Base-by-base conservation (phyloP, 2,329 filamentous ascomycete genomes). In the Cladophialophora carrionii region DNA sequence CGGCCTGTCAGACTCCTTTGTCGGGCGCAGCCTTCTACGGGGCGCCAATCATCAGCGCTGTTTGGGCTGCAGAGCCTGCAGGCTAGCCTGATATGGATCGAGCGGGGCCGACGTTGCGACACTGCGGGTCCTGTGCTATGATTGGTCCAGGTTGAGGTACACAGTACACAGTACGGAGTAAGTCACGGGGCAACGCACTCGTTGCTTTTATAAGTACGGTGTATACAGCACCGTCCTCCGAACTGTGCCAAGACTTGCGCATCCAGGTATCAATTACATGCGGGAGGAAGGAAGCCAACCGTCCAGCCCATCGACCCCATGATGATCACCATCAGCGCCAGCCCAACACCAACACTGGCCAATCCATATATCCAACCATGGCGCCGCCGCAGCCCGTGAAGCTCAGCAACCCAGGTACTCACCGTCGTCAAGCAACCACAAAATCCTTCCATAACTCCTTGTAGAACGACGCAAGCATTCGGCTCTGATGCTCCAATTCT, bases 221-320 rank as follows among this genome's bases (percentile, higher is more conserved):
- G n/a, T n/a, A 29, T 29, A 29, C 26, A 29, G 6, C 6, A 29
- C 26, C 26, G 26, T 29, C 26, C 26, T 29, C 26, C 26, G 26
- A 6, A 29, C 26, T 29, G 26, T 29, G 26, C n/a, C n/a, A n/a
- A n/a, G n/a, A n/a, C n/a, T n/a, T n/a, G n/a, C n/a, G n/a, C n/a
- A 29, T 29, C 7, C 17, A n/a, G 8, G 4, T 37, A 17, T 68
- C 64, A 67, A 58, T 56, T 64, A 48, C 67, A 69, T 5, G 48
- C 57, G 7, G 67, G 67, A 7, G 32, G 26, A 14, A 34, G 22
- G 71, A 87, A 88, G 0, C 85, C 87, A 5, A 80, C 76, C 31
- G 82, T 88, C 91, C 91, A 96, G 65, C 84, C 79, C 73, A 94
- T 77, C 65, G 88, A 87, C 0, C 91, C 91, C 87, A 94, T 91